A percentile compares a stretch with the other conserved stretches of the same genome.
phyloP scores from a whole-genome alignment of 2,329 filamentous ascomycete genomes.

The Trichoderma lentiforme region DNA sequence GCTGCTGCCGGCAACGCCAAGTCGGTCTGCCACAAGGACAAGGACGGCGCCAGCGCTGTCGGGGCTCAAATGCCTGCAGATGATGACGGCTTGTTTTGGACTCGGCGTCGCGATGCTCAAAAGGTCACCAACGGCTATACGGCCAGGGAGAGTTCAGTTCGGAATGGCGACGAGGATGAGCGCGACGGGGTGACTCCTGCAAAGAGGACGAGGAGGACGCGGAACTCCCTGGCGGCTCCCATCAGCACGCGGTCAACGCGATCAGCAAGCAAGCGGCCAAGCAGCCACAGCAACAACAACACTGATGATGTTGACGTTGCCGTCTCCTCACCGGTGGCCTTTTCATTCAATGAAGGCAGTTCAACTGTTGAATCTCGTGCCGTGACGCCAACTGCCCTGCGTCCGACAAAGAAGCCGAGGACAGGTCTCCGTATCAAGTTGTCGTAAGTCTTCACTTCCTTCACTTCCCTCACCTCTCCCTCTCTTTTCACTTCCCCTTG shows the following conservation, averaged over 20 bases:
- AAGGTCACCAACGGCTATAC: slow-evolving; percentile 37
- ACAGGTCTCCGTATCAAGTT: slow-evolving; percentile 63
- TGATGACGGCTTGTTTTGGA: slow-evolving; percentile 34
- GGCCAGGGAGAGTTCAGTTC: slow-evolving; percentile 39
- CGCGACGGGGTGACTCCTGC: slow-evolving; percentile 32
- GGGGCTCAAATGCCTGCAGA: slow-evolving; percentile 30
- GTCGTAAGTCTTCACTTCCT: slow-evolving; percentile 51
- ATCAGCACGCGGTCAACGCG: slow-evolving; percentile 44
- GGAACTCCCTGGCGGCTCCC: slow-evolving; percentile 34
- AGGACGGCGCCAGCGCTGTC: slow-evolving; percentile 23
- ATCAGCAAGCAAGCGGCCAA: slow-evolving; percentile 50
- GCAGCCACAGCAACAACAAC: slow-evolving; percentile 23
- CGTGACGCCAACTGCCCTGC: slow-evolving; percentile 55
- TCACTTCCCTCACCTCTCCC: background rate
- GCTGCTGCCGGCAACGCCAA: slow-evolving; percentile 16
- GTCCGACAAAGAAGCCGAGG: slow-evolving; percentile 57
- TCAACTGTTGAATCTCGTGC: slow-evolving; percentile 54
- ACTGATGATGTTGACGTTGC: slow-evolving; percentile 54
- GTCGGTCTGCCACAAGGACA: slow-evolving; percentile 25
- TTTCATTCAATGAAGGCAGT: slow-evolving; percentile 47
- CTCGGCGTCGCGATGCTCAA: slow-evolving; percentile 37
- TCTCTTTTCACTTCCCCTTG: background rate
- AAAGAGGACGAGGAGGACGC: slow-evolving; percentile 35
- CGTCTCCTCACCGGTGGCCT: slow-evolving; percentile 48
- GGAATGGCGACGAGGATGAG: slow-evolving; percentile 28